Conservation (phyloP, 139 green algal genomes). For the Prasinococcaceae sp. region DNA sequence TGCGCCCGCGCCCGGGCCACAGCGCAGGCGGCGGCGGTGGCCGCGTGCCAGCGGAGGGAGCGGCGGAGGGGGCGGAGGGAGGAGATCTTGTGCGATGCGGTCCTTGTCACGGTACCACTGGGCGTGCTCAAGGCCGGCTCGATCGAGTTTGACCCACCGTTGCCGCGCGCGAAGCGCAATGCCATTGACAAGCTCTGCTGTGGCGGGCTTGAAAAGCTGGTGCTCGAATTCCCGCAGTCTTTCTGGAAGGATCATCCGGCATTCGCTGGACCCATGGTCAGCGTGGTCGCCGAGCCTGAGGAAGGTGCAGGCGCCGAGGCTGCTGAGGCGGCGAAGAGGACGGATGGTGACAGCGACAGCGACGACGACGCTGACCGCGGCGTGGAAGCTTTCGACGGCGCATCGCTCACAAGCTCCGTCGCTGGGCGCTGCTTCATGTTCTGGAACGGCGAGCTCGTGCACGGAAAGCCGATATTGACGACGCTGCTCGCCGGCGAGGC, state of each 20-base stretch:
- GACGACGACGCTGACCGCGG: background rate
- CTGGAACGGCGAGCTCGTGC: conserved; percentile 49
- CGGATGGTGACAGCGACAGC: background rate
- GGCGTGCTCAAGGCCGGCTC: conserved; percentile 27
- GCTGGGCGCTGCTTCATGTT: conserved; percentile 61
- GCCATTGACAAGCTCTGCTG: conserved; percentile 57
- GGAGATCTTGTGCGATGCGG: conserved; percentile 28
- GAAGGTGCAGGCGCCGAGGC: background rate
- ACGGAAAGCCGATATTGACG: conserved; percentile 11
- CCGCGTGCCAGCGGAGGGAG: too few species aligned
- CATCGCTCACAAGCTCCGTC: background rate
- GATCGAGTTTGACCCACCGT: conserved; percentile 49
- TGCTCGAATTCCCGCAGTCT: conserved; percentile 55
- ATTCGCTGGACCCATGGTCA: background rate
- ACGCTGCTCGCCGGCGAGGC: conserved; percentile 13
- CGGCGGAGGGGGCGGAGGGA: too few species aligned
- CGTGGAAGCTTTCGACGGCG: background rate
- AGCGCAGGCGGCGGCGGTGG: too few species aligned
- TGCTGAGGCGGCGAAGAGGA: too few species aligned
- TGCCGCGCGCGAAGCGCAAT: conserved; percentile 53
- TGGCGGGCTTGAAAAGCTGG: conserved; percentile 72
- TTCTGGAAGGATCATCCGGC: conserved; percentile 53
- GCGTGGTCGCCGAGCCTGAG: background rate
- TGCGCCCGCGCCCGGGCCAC: too few species aligned
- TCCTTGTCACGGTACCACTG: conserved; percentile 48